phyloP scores from a whole-genome alignment of 2,329 filamentous ascomycete species.

The Aspergillus luchuensis region DNA sequence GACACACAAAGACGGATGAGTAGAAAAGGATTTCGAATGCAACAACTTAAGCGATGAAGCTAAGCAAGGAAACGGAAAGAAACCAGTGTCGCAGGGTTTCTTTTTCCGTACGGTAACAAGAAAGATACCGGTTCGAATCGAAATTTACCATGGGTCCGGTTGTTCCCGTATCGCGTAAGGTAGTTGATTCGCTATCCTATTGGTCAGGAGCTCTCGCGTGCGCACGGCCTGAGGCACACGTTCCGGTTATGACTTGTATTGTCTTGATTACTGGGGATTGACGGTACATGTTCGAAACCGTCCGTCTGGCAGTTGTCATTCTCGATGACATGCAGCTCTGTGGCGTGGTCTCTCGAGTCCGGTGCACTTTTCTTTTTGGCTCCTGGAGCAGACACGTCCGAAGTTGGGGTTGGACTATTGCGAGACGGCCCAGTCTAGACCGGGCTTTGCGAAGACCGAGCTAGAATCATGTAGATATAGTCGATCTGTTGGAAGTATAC shows the following conservation, averaged over 20 bases:
- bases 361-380: not conserved
- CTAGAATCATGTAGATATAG: not conserved
- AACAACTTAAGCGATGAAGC: constrained; percentile 21
- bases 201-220: constrained; percentile 10
- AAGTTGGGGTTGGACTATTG: not conserved
- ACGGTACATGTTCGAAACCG: not conserved
- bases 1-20: constrained; percentile 1
- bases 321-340: constrained; percentile 9
- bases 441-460: not conserved
- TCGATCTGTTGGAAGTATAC: not conserved
- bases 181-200: constrained; percentile 25
- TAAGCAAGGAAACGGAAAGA: constrained; percentile 15
- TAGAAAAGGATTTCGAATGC: constrained; percentile 16
- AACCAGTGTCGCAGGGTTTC: not conserved
- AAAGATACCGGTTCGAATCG: constrained; percentile 2
- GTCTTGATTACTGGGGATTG: not conserved
- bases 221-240: constrained; percentile 22
- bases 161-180: constrained; percentile 45
- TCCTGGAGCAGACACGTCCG: not conserved
- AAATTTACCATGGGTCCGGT: constrained; percentile 39
- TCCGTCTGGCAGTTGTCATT: not conserved
- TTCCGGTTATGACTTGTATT: constrained; percentile 14
- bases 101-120: constrained; percentile 7
- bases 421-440: not conserved
- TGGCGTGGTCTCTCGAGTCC: not conserved